Percentiles rank a stretch among this genome's conserved stretches.
phyloP scores from a whole-genome alignment of 306 rosid genomes.

The Hippophae rhamnoides region DNA sequence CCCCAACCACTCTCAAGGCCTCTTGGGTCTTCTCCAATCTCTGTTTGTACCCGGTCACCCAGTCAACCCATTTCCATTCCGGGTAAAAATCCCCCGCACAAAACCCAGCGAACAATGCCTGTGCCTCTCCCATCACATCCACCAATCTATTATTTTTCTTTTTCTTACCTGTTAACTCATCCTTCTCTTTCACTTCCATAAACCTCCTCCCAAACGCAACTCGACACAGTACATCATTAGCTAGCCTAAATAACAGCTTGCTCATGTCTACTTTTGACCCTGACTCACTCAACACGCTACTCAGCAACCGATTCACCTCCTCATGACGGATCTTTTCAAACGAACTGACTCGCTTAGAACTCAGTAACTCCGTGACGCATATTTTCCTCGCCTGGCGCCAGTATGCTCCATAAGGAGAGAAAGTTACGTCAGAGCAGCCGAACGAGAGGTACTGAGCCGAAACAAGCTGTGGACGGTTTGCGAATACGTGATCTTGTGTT shows the following conservation, averaged over 20 bases:
- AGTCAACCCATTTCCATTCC: conserved; percentile 23
- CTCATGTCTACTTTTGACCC: conserved; percentile 17
- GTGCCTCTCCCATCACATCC: conserved; percentile 16
- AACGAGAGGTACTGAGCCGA: conserved; percentile 34
- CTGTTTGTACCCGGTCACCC: conserved; percentile 15
- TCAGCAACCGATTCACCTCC: conserved; percentile 23
- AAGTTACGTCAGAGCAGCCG: conserved; percentile 33
- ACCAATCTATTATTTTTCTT: conserved; percentile 15
- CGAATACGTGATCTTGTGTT: conserved; percentile 28
- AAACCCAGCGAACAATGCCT: conserved; percentile 30
- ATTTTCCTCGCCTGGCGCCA: conserved; percentile 34
- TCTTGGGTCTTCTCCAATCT: conserved; percentile 18
- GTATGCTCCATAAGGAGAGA: conserved; percentile 36
- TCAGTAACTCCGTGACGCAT: conserved; percentile 30
- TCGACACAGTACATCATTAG: conserved; percentile 27
- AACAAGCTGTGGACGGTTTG: conserved; percentile 27
- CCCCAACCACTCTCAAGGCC: conserved; percentile 21
- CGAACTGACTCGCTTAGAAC: conserved; percentile 25
- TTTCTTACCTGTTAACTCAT: neutral
- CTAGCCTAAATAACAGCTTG: conserved; percentile 10
- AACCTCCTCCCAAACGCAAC: conserved; percentile 32
- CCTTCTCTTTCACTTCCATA: neutral
- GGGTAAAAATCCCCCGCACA: conserved; percentile 29
- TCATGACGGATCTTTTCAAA: conserved; percentile 17
- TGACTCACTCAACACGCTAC: neutral